phyloP scores from a whole-genome alignment of 345 rosid genomes.

The Rhizophora apiculata region DNA sequence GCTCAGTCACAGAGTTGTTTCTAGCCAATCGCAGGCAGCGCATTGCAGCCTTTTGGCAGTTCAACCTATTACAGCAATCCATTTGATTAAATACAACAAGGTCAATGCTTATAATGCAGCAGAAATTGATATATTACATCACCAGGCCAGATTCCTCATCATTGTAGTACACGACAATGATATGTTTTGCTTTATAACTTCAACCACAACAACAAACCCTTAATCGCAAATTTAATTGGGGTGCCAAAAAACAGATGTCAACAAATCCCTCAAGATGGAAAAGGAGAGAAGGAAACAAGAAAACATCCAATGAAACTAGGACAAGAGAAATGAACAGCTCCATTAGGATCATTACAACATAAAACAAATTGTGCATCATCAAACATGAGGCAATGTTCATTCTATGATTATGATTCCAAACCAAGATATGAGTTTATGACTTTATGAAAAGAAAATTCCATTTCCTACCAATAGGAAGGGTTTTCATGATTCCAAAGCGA shows the following conservation, averaged over 20 bases:
- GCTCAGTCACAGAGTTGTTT: constrained; percentile 55
- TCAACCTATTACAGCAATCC: constrained; percentile 46
- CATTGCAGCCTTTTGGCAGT: constrained; percentile 91
- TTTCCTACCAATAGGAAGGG: neutral
- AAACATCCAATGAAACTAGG: neutral
- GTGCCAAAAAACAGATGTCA: too few species aligned
- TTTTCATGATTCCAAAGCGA: neutral
- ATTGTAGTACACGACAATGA: neutral
- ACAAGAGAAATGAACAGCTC: neutral
- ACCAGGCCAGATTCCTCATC: neutral
- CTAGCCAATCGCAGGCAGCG: constrained; percentile 72
- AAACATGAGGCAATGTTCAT: too few species aligned
- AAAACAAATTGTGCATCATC: too few species aligned
- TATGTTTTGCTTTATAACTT: too few species aligned
- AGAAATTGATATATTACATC: constrained; percentile 5
- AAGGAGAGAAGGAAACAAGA: neutral
- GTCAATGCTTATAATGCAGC: constrained; percentile 1
- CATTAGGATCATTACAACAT: too few species aligned
- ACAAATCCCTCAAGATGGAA: too few species aligned
- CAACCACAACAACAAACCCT: too few species aligned
- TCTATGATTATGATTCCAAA: too few species aligned
- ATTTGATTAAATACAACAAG: constrained; percentile 6
- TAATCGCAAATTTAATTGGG: too few species aligned
- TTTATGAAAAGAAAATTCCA: too few species aligned
- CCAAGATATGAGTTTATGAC: too few species aligned